These are phyloP conservation scores for Aphanomyces euteiches DNA, from an alignment of 352 stramenopile genomes.

Conservation along the genomic window DNA sequence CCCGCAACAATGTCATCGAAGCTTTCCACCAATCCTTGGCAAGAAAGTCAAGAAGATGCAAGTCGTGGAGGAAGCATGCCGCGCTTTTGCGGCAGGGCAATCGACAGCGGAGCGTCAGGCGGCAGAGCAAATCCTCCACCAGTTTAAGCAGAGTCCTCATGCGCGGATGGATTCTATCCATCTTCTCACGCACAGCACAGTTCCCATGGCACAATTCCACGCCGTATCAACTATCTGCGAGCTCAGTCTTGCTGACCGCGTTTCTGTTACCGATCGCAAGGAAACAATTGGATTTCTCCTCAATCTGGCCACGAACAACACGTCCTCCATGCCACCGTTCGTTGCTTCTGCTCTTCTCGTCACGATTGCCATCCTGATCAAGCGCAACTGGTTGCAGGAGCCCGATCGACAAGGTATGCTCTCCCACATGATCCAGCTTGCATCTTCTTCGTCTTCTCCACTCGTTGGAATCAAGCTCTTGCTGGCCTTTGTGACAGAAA, in stretches of 20 bases:
- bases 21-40: background rate
- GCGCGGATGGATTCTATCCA: conserved; percentile 58
- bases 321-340: conserved; percentile 47
- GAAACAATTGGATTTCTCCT: conserved; percentile 68
- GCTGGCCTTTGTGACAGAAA: conserved; percentile 80
- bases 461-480: conserved; percentile 77
- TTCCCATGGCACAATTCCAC: conserved; percentile 74
- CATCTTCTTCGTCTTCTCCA: conserved; percentile 36
- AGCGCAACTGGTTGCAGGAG: conserved; percentile 73
- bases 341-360: conserved; percentile 62
- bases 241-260: conserved; percentile 46
- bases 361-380: conserved; percentile 71
- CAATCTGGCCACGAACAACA: conserved; percentile 37
- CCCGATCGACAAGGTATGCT: conserved; percentile 54
- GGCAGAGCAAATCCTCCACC: conserved; percentile 59
- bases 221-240: conserved; percentile 73
- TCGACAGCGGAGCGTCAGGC: conserved; percentile 41
- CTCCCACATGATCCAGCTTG: conserved; percentile 47
- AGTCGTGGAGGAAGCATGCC: conserved; percentile 26
- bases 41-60: background rate
- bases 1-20: background rate
- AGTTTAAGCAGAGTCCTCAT: conserved; percentile 77
- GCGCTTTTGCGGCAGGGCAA: conserved; percentile 14
- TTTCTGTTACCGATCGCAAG: conserved; percentile 44
- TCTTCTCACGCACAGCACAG: conserved; percentile 43